Percentiles rank a stretch among this genome's conserved stretches.
These are phyloP conservation scores for Crotalaria pallida DNA, from an alignment of 306 rosid species.

Conservation along the genomic window DNA sequence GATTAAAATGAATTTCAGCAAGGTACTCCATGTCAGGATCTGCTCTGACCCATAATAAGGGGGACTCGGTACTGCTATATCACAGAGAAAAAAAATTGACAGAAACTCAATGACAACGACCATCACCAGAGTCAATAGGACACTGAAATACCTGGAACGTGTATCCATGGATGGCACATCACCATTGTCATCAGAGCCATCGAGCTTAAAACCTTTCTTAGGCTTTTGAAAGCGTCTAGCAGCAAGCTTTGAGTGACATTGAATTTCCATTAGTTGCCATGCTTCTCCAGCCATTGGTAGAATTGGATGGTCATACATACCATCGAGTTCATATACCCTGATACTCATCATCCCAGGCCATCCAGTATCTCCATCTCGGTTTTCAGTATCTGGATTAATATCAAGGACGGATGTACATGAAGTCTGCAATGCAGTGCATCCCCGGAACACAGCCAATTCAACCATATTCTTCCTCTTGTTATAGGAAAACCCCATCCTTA, in stretches of 20 bases:
- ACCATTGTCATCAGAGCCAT: constrained; percentile 94
- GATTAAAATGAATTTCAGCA: constrained; percentile 82
- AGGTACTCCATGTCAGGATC: constrained; percentile 99
- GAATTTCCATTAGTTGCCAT: constrained; percentile 88
- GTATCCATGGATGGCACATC: constrained; percentile 67
- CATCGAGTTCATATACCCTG: constrained; percentile 92
- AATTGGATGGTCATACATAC: constrained; percentile 95
- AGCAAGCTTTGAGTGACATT: constrained; percentile 90
- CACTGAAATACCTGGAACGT: constrained; percentile 61
- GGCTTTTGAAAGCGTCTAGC: constrained; percentile 91
- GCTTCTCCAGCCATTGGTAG: constrained; percentile 93
- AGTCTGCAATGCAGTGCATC: constrained; percentile 61
- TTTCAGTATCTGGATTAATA: constrained; percentile 59
- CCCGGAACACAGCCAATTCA: constrained; percentile 92
- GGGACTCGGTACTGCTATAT: constrained; percentile 72
- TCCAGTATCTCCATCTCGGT: constrained; percentile 74
- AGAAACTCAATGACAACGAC: constrained; percentile 5
- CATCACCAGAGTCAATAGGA: background rate
- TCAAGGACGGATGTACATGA: constrained; percentile 51
- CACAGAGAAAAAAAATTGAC: constrained; percentile 6
- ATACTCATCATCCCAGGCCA: constrained; percentile 99
- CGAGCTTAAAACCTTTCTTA: constrained; percentile 72
- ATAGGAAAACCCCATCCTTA: constrained; percentile 91
- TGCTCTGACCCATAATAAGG: constrained; percentile 92
- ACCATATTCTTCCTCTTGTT: constrained; percentile 92